Conservation (phyloP, 306 rosid species). For the Amphicarpaea edgeworthii region DNA sequence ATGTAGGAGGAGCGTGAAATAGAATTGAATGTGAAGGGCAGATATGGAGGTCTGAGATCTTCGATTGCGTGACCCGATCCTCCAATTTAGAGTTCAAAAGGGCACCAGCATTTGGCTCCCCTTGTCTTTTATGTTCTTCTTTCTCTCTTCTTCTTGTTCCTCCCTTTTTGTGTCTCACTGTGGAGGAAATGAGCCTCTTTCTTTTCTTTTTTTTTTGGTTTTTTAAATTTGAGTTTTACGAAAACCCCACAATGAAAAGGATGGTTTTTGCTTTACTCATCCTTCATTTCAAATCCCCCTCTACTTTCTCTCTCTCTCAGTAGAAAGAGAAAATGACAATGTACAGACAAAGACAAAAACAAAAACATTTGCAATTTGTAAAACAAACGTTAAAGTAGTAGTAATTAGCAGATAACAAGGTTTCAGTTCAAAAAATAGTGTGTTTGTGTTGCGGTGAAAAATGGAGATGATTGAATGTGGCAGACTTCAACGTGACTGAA, state of each 20-base stretch:
- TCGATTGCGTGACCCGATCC: slow-evolving; percentile 66
- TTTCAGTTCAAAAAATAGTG: slow-evolving; percentile 15
- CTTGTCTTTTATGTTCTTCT: slow-evolving; percentile 41
- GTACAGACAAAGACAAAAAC: slow-evolving; percentile 50
- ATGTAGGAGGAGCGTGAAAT: slow-evolving; percentile 69
- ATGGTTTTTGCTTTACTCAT: slow-evolving; percentile 82
- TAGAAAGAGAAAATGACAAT: slow-evolving; percentile 21
- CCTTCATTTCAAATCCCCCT: slow-evolving; percentile 54
- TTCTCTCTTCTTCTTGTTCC: slow-evolving; percentile 42
- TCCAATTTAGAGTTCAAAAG: slow-evolving; percentile 59
- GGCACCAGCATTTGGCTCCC: slow-evolving; percentile 65
- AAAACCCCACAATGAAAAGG: slow-evolving; percentile 80
- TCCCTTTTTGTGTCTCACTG: slow-evolving; percentile 51
- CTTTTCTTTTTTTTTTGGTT: not conserved
- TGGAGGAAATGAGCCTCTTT: slow-evolving; percentile 47
- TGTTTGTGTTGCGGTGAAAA: not conserved
- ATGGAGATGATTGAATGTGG: slow-evolving; percentile 24
- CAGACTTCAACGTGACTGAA: slow-evolving; percentile 40
- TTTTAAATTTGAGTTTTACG: slow-evolving; percentile 51
- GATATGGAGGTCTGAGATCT: slow-evolving; percentile 69
- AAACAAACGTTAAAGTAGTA: slow-evolving; percentile 18
- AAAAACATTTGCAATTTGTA: slow-evolving; percentile 25
- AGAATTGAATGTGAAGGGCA: slow-evolving; percentile 49
- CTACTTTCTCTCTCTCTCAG: slow-evolving; percentile 63
- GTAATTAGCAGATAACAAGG: slow-evolving; percentile 40